Evolutionary conservation across 2,329 filamentous ascomycete genomes (phyloP).

Genomic region (Calonectria pauciramosa): DNA sequence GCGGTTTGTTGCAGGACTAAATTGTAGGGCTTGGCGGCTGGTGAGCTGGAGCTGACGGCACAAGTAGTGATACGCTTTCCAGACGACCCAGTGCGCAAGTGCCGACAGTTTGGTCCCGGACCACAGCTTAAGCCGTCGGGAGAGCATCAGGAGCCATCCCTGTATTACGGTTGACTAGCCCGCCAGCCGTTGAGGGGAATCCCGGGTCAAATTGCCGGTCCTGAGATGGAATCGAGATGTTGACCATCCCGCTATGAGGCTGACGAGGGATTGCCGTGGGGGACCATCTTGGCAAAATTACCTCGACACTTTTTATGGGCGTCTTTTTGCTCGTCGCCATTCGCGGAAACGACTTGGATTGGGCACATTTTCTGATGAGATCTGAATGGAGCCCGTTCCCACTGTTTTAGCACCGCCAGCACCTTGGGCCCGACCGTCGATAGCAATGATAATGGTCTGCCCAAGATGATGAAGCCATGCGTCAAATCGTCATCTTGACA

Average conservation of each 20-base stretch:
- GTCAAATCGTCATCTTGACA: neutral
- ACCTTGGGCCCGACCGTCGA: neutral
- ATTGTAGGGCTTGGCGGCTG: slow-evolving; percentile 21
- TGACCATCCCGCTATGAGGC: slow-evolving; percentile 1
- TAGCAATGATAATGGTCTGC: neutral
- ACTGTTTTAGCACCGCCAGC: neutral
- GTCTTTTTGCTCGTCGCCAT: neutral
- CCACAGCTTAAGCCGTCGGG: slow-evolving; percentile 8
- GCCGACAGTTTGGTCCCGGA: slow-evolving; percentile 12
- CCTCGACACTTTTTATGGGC: neutral
- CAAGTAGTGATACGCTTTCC: neutral
- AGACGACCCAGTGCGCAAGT: slow-evolving; percentile 6
- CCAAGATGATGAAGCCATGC: neutral
- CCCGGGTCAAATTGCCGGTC: slow-evolving; percentile 23
- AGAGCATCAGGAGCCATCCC: slow-evolving; percentile 16
- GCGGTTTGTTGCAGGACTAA: slow-evolving; percentile 21
- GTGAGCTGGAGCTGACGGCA: slow-evolving; percentile 14
- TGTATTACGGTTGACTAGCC: slow-evolving; percentile 2
- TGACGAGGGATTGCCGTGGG: slow-evolving; percentile 11
- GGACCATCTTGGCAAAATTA: slow-evolving; percentile 25
- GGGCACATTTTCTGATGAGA: slow-evolving; percentile 15
- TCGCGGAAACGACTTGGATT: neutral
- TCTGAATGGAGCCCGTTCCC: slow-evolving; percentile 1
- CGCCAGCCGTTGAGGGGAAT: slow-evolving; percentile 13
- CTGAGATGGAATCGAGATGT: slow-evolving; percentile 23